phyloP scores from a whole-genome alignment of 1,284 basidiomycete species.

The Dichomitus squalens region DNA sequence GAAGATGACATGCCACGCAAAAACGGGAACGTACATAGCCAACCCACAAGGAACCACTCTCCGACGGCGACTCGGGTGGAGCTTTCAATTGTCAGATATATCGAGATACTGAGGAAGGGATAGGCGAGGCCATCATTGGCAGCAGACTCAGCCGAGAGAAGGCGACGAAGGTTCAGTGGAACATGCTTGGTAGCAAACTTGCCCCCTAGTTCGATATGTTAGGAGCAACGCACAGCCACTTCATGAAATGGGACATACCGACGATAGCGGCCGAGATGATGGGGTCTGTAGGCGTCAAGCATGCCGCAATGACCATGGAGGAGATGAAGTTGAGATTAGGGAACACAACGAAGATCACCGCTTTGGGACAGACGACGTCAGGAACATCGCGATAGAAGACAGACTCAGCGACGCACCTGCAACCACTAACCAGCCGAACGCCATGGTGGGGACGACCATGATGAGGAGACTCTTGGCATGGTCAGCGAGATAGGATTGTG shows the following conservation, averaged over 20 bases:
- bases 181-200: conserved; percentile 90
- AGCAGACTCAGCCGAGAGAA: conserved; percentile 90
- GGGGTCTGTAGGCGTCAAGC: conserved; percentile 93
- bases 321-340: conserved; percentile 72
- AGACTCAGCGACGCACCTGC: conserved; percentile 44
- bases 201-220: conserved; percentile 59
- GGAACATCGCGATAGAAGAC: not conserved
- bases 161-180: conserved; percentile 79
- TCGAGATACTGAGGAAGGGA: conserved; percentile 87
- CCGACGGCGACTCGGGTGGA: conserved; percentile 67
- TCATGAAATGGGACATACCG: conserved; percentile 35
- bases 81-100: conserved; percentile 82
- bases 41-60: conserved; percentile 83
- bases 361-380: conserved; percentile 17
- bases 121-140: conserved; percentile 90
- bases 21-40: conserved; percentile 58
- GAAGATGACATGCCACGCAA: too few species aligned
- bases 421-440: conserved; percentile 75
- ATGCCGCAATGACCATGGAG: conserved; percentile 86
- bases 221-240: not conserved
- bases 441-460: conserved; percentile 80
- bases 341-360: conserved; percentile 62
- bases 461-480: conserved; percentile 61
- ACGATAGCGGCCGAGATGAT: conserved; percentile 71
- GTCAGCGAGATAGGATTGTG: conserved; percentile 64